A percentile compares a stretch with the other conserved stretches of the same genome.
Conservation (phyloP, 2,329 filamentous ascomycete species). For the Penicillium palitans region DNA sequence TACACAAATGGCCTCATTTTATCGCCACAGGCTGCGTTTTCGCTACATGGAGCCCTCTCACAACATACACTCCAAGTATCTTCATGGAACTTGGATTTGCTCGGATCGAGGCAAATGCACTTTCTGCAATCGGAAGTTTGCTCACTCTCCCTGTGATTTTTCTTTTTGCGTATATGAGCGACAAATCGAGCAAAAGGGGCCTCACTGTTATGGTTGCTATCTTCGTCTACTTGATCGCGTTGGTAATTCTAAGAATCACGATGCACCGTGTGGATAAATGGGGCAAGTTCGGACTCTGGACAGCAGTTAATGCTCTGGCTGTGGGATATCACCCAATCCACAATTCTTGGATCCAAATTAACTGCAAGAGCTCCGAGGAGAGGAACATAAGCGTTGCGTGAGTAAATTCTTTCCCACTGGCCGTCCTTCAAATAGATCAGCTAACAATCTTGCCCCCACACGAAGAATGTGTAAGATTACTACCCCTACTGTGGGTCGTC, state of each 20-base stretch:
- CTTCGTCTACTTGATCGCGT: slow-evolving; percentile 46
- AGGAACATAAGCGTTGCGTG: slow-evolving; percentile 53
- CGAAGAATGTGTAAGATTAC: slow-evolving; percentile 29
- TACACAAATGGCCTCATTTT: slow-evolving; percentile 52
- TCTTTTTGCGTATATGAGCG: slow-evolving; percentile 52
- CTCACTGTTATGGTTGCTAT: slow-evolving; percentile 49
- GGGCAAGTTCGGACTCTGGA: slow-evolving; percentile 55
- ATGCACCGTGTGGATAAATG: slow-evolving; percentile 51
- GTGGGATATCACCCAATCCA: slow-evolving; percentile 57
- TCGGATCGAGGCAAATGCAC: slow-evolving; percentile 49
- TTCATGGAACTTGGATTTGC: slow-evolving; percentile 48
- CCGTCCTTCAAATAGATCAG: neutral
- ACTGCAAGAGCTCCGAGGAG: slow-evolving; percentile 50
- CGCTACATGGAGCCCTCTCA: slow-evolving; percentile 55
- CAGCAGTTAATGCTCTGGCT: slow-evolving; percentile 52
- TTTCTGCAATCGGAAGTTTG: slow-evolving; percentile 45
- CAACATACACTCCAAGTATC: slow-evolving; percentile 51
- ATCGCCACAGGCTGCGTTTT: slow-evolving; percentile 54
- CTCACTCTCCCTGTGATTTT: slow-evolving; percentile 52
- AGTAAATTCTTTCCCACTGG: slow-evolving; percentile 17
- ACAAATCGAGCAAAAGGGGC: slow-evolving; percentile 49
- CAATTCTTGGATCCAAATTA: slow-evolving; percentile 56
- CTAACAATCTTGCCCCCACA: slow-evolving; percentile 37
- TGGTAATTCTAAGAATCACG: slow-evolving; percentile 44
- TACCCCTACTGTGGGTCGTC: neutral